These are phyloP conservation scores for Arabis alpina DNA, from an alignment of 345 rosid genomes.

Conservation along the genomic window DNA sequence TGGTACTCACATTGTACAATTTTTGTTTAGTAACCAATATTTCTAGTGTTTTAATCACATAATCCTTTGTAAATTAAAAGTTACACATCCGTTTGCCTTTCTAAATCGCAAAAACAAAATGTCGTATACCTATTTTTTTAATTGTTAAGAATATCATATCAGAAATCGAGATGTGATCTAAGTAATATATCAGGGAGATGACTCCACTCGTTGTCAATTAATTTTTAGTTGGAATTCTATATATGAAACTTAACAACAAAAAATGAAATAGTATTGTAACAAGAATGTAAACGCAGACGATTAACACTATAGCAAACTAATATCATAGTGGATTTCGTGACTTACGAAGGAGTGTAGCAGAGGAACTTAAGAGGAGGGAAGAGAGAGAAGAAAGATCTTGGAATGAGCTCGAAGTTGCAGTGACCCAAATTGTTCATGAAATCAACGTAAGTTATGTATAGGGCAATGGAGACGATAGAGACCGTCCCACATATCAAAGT, in stretches of 20 bases:
- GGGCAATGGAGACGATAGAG: conserved; percentile 31
- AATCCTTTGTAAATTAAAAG: background rate
- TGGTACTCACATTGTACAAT: background rate
- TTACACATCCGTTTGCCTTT: background rate
- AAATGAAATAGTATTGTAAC: background rate
- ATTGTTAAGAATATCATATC: no score
- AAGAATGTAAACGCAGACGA: background rate
- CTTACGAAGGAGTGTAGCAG: conserved; percentile 61
- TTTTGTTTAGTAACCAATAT: background rate
- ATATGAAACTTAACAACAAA: background rate
- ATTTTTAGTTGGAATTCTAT: no score
- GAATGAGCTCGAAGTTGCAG: conserved; percentile 83
- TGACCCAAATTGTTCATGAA: conserved; percentile 91
- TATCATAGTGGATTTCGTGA: background rate
- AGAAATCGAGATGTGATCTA: no score
- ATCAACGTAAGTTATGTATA: conserved; percentile 59
- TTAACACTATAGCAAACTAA: no score
- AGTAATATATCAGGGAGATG: no score
- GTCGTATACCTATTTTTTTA: no score
- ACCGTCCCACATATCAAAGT: conserved; percentile 37
- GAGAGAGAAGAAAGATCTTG: conserved; percentile 53
- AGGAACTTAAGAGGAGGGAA: conserved; percentile 77
- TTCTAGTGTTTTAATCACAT: background rate
- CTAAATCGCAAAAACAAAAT: background rate
- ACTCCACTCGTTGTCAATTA: no score